Evolutionary conservation across 2,329 filamentous ascomycete species (phyloP).

Genomic region (Drechslera avenae): DNA sequence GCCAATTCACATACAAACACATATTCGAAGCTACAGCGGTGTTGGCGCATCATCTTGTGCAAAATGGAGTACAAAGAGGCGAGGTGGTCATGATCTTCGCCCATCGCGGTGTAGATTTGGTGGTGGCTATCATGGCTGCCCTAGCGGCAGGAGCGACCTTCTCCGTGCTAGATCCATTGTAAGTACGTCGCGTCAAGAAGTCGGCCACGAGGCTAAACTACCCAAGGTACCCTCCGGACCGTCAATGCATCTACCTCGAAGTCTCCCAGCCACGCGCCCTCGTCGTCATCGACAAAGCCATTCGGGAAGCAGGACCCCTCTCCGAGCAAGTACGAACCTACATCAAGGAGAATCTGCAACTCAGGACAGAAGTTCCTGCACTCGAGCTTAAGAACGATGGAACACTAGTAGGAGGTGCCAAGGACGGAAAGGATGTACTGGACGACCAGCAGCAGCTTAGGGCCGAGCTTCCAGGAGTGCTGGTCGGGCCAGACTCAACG

Average conservation of each 20-base stretch:
- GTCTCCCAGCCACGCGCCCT: conserved; percentile 75
- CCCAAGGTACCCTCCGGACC: conserved; percentile 73
- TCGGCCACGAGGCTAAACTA: conserved; percentile 7
- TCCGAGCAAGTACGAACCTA: conserved; percentile 67
- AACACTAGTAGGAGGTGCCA: conserved; percentile 68
- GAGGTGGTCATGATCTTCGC: conserved; percentile 95
- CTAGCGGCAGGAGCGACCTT: conserved; percentile 64
- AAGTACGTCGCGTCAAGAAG: conserved; percentile 49
- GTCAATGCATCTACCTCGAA: conserved; percentile 83
- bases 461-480: conserved; percentile 67
- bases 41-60: conserved; percentile 77
- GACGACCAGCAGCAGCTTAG: conserved; percentile 58
- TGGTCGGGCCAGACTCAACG: conserved; percentile 84
- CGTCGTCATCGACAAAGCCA: conserved; percentile 74
- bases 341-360: conserved; percentile 71
- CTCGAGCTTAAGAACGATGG: conserved; percentile 76
- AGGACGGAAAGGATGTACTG: conserved; percentile 71
- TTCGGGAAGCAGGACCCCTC: conserved; percentile 68
- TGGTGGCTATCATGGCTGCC: conserved; percentile 79
- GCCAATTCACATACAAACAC: conserved; percentile 80
- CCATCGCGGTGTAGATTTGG: conserved; percentile 78
- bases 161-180: conserved; percentile 74
- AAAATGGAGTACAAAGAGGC: conserved; percentile 73
- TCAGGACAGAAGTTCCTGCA: conserved; percentile 76
- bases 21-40: conserved; percentile 85